Percentiles rank a stretch among this genome's conserved stretches.
phyloP scores from a whole-genome alignment of 305 asterid genomes.

The Fraxinus angustifolia region DNA sequence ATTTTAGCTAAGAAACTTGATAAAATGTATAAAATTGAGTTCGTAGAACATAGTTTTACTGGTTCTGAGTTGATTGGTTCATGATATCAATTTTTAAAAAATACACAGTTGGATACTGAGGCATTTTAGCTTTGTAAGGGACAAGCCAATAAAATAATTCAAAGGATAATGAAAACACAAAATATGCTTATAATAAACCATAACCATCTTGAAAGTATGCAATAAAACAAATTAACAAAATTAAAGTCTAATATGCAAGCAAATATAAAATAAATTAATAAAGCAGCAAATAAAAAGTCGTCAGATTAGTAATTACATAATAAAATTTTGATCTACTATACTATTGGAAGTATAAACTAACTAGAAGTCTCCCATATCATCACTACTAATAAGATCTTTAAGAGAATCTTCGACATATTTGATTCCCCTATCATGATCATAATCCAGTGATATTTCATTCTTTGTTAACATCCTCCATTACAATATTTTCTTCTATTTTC shows the following conservation, averaged over 20 bases:
- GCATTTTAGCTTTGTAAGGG: background rate
- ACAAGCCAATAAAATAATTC: background rate
- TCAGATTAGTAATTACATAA: background rate
- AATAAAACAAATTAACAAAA: background rate
- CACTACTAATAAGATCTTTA: background rate
- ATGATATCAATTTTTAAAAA: background rate
- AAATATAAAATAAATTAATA: background rate
- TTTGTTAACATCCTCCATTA: background rate
- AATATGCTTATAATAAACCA: background rate
- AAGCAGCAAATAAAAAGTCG: background rate
- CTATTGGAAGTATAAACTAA: background rate
- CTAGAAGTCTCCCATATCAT: background rate
- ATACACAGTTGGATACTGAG: background rate
- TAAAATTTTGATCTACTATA: background rate
- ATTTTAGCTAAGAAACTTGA: background rate
- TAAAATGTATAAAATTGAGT: background rate
- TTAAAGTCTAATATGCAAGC: background rate
- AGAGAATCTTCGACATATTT: background rate
- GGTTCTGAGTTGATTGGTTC: background rate
- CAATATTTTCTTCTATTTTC: background rate
- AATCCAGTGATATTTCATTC: background rate
- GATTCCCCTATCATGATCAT: background rate
- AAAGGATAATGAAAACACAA: background rate
- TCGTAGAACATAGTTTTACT: background rate
- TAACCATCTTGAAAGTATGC: background rate